These are phyloP conservation scores for Epichloe uncinata DNA, from an alignment of 2,329 filamentous ascomycete species.

Conservation along the genomic window DNA sequence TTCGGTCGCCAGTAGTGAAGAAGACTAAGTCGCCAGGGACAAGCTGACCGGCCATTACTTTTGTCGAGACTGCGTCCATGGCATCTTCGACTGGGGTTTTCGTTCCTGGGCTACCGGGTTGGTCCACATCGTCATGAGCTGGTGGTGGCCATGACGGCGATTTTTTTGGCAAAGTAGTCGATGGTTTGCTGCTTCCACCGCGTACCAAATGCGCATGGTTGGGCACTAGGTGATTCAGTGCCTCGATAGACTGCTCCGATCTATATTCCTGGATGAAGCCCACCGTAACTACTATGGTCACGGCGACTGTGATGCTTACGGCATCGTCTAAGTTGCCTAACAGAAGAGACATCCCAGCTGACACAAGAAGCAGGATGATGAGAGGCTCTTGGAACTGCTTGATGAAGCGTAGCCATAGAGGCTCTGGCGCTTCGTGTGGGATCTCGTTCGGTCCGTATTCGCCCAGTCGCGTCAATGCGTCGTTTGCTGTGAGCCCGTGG, in stretches of 20 bases:
- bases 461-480: constrained; percentile 67
- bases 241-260: constrained; percentile 94
- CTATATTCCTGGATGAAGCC: constrained; percentile 96
- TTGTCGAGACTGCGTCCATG: constrained; percentile 62
- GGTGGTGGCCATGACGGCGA: constrained; percentile 35
- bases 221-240: constrained; percentile 82
- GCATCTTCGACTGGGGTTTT: constrained; percentile 48
- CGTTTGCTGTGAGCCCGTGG: constrained; percentile 65
- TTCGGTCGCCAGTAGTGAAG: constrained; percentile 90
- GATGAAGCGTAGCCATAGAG: constrained; percentile 85
- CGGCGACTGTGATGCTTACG: constrained; percentile 86
- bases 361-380: constrained; percentile 81
- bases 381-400: constrained; percentile 96
- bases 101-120: constrained; percentile 29
- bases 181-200: constrained; percentile 27
- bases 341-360: constrained; percentile 74
- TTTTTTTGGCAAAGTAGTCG: constrained; percentile 20
- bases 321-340: constrained; percentile 93
- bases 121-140: constrained; percentile 30
- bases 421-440: constrained; percentile 84
- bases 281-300: constrained; percentile 92
- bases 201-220: constrained; percentile 94
- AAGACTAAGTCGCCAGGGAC: constrained; percentile 88
- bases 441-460: constrained; percentile 88
- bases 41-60: constrained; percentile 74